Evolutionary conservation across 2,329 filamentous ascomycete species (phyloP).

Genomic region (Fusarium sp.): DNA sequence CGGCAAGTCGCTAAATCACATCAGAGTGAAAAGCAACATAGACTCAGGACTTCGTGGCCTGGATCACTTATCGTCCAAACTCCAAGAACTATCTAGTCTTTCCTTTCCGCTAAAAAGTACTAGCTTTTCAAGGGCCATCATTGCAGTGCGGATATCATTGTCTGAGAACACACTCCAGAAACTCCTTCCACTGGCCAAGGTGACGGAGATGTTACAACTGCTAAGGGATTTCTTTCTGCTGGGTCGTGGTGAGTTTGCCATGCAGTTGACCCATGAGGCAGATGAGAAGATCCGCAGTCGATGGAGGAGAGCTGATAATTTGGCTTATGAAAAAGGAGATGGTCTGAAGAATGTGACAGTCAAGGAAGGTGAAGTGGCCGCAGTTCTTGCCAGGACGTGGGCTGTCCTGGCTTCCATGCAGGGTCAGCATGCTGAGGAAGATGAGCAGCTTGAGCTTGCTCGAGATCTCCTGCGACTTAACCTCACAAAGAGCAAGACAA

Average conservation of each 20-base stretch:
- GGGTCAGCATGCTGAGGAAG: slow-evolving; percentile 77
- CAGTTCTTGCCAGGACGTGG: slow-evolving; percentile 83
- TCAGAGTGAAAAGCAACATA: slow-evolving; percentile 68
- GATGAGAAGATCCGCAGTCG: slow-evolving; percentile 82
- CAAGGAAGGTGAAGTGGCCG: slow-evolving; percentile 87
- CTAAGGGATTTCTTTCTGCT: slow-evolving; percentile 90
- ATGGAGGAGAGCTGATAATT: slow-evolving; percentile 72
- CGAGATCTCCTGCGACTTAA: slow-evolving; percentile 78
- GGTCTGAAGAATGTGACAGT: slow-evolving; percentile 64
- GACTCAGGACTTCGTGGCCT: slow-evolving; percentile 63
- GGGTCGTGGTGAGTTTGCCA: slow-evolving; percentile 89
- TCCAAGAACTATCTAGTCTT: slow-evolving; percentile 75
- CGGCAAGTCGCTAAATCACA: slow-evolving; percentile 88
- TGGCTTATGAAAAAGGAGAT: slow-evolving; percentile 69
- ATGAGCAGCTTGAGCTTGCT: slow-evolving; percentile 86
- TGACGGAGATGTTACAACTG: slow-evolving; percentile 80
- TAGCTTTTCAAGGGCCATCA: slow-evolving; percentile 77
- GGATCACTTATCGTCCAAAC: slow-evolving; percentile 74
- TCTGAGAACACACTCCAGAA: slow-evolving; percentile 87
- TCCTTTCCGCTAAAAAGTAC: slow-evolving; percentile 79
- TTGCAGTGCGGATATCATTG: slow-evolving; percentile 81
- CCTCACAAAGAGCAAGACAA: slow-evolving; percentile 63
- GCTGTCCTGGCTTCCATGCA: slow-evolving; percentile 81
- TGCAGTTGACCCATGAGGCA: slow-evolving; percentile 86
- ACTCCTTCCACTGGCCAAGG: slow-evolving; percentile 80